Evolutionary conservation across 2,329 filamentous ascomycete species (phyloP).

Genomic region (Triangularia verruculosa): DNA sequence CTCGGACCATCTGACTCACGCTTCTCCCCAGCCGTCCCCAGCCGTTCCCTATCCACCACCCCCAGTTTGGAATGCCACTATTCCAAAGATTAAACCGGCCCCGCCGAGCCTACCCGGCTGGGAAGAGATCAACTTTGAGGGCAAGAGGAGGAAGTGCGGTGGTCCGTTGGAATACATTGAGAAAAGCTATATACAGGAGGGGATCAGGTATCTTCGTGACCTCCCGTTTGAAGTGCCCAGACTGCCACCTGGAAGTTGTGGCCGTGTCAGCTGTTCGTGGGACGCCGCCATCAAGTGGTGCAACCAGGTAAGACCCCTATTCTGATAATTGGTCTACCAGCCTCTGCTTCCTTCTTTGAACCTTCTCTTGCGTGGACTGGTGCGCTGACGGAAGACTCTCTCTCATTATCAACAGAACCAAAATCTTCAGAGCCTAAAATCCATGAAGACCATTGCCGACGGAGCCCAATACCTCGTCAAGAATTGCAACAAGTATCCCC

Average conservation of each 20-base stretch:
- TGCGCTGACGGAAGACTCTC: neutral
- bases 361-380: neutral
- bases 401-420: neutral
- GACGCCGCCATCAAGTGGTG: slow-evolving; percentile 26
- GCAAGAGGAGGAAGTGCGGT: neutral
- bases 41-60: too few species aligned
- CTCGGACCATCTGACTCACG: too few species aligned
- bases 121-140: neutral
- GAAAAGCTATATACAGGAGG: neutral
- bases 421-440: neutral
- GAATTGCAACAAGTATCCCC: neutral
- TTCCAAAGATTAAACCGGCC: too few species aligned
- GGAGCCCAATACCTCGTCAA: neutral
- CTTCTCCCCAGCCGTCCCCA: too few species aligned
- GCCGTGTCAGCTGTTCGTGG: slow-evolving; percentile 24
- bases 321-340: too few species aligned
- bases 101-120: neutral
- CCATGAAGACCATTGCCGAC: neutral
- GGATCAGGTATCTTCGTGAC: slow-evolving; percentile 19
- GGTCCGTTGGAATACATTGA: too few species aligned
- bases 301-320: slow-evolving; percentile 26
- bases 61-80: too few species aligned
- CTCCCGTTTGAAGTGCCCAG: slow-evolving; percentile 8
- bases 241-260: slow-evolving; percentile 21
- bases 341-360: too few species aligned